phyloP scores from a whole-genome alignment of 768 basidiomycete species.

The Kwoniella mangroviensis region DNA sequence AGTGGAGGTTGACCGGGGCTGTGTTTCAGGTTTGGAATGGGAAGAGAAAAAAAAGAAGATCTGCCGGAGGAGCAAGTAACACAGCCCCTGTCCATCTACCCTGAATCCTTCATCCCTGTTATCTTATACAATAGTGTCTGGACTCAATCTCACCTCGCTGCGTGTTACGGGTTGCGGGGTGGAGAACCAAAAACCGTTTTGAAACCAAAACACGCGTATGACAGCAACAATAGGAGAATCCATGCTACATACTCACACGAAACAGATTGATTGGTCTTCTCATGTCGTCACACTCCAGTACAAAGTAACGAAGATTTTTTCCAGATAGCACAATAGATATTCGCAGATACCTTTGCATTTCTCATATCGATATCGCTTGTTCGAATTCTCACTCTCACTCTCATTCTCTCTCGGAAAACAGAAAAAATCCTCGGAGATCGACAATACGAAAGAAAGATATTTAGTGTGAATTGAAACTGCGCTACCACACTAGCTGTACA shows the following conservation, averaged over 20 bases:
- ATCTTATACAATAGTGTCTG: not conserved
- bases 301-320: not conserved
- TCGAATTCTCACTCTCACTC: no score
- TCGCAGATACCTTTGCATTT: not conserved
- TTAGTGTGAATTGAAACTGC: not conserved
- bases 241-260: not conserved
- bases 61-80: not conserved
- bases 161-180: not conserved
- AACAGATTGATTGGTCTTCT: not conserved
- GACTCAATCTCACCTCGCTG: not conserved
- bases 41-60: not conserved
- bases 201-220: not conserved
- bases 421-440: not conserved
- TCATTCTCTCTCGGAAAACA: not conserved
- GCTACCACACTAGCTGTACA: not conserved
- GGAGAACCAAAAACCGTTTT: not conserved
- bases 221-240: not conserved
- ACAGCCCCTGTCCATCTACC: not conserved
- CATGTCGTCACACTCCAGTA: not conserved
- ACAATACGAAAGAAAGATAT: not conserved
- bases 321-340: not conserved
- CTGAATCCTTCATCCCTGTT: not conserved
- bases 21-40: conserved; percentile 13
- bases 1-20: conserved; percentile 8
- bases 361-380: not conserved